A percentile compares a stretch with the other conserved stretches of the same genome.
phyloP scores from a whole-genome alignment of 192 early-diverging fungal genomes.

The Backusella luteola region DNA sequence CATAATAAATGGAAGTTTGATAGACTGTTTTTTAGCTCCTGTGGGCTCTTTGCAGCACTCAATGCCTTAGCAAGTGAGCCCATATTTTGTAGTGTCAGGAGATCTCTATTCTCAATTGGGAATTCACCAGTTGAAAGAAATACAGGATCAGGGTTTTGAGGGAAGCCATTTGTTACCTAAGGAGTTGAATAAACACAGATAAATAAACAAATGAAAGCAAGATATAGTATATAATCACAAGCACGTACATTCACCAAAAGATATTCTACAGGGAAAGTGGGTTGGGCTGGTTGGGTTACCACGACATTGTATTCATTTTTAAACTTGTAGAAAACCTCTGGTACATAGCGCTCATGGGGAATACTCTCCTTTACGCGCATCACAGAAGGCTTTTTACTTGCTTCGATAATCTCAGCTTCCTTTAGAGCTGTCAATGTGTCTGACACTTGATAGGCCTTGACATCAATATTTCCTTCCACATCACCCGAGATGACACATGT shows the following conservation, averaged over 20 bases:
- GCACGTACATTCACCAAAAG: constrained; percentile 83
- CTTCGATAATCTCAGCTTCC: constrained; percentile 88
- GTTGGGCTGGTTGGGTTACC: constrained; percentile 89
- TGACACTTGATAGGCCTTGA: constrained; percentile 89
- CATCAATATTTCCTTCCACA: constrained; percentile 80
- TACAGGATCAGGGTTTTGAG: constrained; percentile 69
- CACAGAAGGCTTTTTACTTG: constrained; percentile 80
- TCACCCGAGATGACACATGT: constrained; percentile 94
- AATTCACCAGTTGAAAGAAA: constrained; percentile 66
- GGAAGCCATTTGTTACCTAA: constrained; percentile 89
- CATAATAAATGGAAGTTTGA: constrained; percentile 89
- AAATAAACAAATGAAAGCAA: constrained; percentile 1
- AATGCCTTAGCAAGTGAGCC: constrained; percentile 58
- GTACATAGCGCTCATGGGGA: constrained; percentile 78
- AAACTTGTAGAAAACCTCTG: constrained; percentile 95
- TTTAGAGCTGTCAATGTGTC: constrained; percentile 88
- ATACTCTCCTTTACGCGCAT: constrained; percentile 81
- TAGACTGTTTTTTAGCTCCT: constrained; percentile 48
- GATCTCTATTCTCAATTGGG: constrained; percentile 78
- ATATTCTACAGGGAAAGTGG: constrained; percentile 96
- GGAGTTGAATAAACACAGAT: constrained; percentile 6
- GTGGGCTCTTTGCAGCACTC: constrained; percentile 22
- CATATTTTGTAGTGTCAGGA: constrained; percentile 55
- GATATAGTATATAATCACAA: not conserved
- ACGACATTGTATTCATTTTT: constrained; percentile 91